Percentiles rank a stretch among this genome's conserved stretches.
Conservation (phyloP, 352 stramenopile species). For the Globisporangium perplexum region DNA sequence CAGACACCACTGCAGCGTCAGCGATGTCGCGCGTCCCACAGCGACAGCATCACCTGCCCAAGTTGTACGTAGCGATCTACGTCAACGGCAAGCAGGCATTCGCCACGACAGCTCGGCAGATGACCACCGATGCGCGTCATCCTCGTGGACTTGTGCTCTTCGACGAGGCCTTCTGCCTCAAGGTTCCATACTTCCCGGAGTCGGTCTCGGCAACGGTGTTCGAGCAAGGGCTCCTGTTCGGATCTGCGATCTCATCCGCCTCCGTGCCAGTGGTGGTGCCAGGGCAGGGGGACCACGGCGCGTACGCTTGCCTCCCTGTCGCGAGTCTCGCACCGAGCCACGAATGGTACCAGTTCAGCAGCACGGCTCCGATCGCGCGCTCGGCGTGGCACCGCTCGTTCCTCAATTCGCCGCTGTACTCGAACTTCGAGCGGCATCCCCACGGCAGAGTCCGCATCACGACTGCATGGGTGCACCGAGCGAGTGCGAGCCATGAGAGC, state of each 20-base stretch:
- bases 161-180: constrained; percentile 38
- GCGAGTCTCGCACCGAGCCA: constrained; percentile 40
- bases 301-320: constrained; percentile 15
- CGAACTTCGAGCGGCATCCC: constrained; percentile 27
- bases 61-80: constrained; percentile 31
- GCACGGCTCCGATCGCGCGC: constrained; percentile 29
- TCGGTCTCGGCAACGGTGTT: constrained; percentile 42
- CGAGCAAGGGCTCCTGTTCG: constrained; percentile 27
- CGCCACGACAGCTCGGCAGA: constrained; percentile 14
- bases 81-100: constrained; percentile 40
- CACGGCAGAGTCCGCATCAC: constrained; percentile 44
- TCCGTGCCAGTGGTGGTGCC: constrained; percentile 47
- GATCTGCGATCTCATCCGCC: constrained; percentile 42
- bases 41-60: background rate
- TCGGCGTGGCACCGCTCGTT: constrained; percentile 52
- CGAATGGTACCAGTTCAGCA: constrained; percentile 81
- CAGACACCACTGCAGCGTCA: too few relatives aligned
- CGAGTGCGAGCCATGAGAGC: background rate
- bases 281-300: constrained; percentile 16
- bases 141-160: constrained; percentile 35
- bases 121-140: background rate
- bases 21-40: background rate
- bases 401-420: constrained; percentile 40
- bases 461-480: constrained; percentile 30
- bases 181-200: constrained; percentile 42